Evolutionary conservation across 192 early-diverging fungal genomes (phyloP), one percentile per base, ranked within the genome.

Genomic region (Linderina pennispora): DNA sequence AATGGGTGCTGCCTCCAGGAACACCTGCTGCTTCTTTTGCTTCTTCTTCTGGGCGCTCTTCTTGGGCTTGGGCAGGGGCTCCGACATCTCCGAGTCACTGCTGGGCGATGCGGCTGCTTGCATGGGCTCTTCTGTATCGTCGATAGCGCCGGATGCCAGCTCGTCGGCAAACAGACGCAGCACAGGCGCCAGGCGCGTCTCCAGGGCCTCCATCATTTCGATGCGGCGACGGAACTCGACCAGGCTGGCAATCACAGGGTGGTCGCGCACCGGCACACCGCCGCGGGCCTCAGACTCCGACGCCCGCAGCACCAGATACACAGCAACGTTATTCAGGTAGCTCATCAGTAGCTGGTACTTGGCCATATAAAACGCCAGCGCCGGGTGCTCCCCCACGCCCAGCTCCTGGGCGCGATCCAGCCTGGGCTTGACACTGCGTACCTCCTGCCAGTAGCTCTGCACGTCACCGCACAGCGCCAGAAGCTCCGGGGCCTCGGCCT

Each of bases 301-400:
- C 7, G 58, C 69, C 77, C 85, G 77, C 50, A 90, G 45, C 1
- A 78, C 80, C 43, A 97, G 73, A 54, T 90, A 92, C 48, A 92
- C 94, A 5, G 91, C 78, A 48, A 94, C 77, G 57, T 97, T 97
- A 52, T 84, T 88, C 48, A 94, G 62, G 50, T 93, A 94, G 48
- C 81, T 80, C 57, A 85, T 74, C 18, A 87, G 39, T 41, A 67
- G 56, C 59, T 76, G 74, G 53, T 71, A 66, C 47, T 58, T 52
- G 33, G 64, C 58, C 31, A 60, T 48, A 42, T 56, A 62, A 25
- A 76, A 66, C 14, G 68, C 64, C 37, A 72, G 54, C 23, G 68
- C 74, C 22, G 74, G 74, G 40, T 63, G 60, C 18, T 55, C 57
- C 21, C 55, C 47, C 36, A 66, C 45, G 10, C 59, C 62, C 40